These are phyloP conservation scores for Boletus coccyginus DNA, from an alignment of 768 basidiomycete species.

Conservation along the genomic window DNA sequence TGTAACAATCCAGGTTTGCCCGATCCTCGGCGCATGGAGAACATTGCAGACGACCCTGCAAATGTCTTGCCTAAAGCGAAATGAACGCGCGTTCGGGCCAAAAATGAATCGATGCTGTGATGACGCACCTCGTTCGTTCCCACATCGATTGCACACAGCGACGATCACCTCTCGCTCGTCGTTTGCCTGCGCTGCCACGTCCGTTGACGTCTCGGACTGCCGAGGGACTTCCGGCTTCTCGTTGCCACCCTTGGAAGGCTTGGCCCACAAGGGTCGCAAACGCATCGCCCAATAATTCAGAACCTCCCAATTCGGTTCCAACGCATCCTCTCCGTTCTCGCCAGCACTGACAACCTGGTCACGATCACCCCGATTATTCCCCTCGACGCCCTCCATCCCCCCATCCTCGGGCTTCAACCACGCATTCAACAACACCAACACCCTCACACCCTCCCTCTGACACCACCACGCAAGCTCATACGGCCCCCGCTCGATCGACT, in stretches of 20 bases:
- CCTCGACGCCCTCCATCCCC: conserved; percentile 31
- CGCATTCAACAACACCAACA: conserved; percentile 75
- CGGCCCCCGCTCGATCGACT: conserved; percentile 53
- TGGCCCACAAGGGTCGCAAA: conserved; percentile 57
- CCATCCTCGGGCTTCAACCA: conserved; percentile 55
- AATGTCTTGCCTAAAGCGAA: conserved; percentile 57
- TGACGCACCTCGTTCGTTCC: conserved; percentile 71
- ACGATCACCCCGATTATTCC: background rate
- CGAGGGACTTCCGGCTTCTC: no score
- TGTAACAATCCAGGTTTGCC: conserved; percentile 55
- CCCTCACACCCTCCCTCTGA: conserved; percentile 45
- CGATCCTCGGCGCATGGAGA: conserved; percentile 47
- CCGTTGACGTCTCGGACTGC: conserved; percentile 1
- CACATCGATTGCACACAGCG: conserved; percentile 76
- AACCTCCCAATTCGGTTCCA: conserved; percentile 50
- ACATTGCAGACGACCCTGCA: conserved; percentile 73
- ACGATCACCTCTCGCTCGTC: conserved; percentile 52
- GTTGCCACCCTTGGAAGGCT: conserved; percentile 9
- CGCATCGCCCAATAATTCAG: conserved; percentile 76
- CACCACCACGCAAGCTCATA: conserved; percentile 79
- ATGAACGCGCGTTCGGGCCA: background rate
- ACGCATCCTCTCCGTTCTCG: background rate
- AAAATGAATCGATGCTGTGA: no score
- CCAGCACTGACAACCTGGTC: background rate
- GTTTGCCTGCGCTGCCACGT: background rate